Evolutionary conservation across 73 alveolate genomes (phyloP).

Genomic region (Paramecium pentaurelia): DNA sequence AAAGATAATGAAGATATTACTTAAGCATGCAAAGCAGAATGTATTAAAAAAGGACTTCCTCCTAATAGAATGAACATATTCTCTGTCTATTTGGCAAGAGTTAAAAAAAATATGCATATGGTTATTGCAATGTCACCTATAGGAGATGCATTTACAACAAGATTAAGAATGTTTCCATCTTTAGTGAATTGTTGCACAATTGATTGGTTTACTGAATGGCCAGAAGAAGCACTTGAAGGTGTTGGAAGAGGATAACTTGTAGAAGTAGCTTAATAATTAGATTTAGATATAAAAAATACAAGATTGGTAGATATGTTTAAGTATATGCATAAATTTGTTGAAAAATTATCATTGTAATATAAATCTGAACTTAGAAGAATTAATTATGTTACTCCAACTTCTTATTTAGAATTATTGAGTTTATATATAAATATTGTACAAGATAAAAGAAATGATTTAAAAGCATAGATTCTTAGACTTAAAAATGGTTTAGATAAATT

Average conservation of each 20-base stretch:
- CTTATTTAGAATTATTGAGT: slow-evolving; percentile 84
- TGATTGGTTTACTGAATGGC: slow-evolving; percentile 99
- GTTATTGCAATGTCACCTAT: slow-evolving; percentile 95
- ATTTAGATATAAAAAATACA: slow-evolving; percentile 64
- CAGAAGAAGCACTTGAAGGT: slow-evolving; percentile 83
- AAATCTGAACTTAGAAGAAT: slow-evolving; percentile 85
- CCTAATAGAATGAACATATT: slow-evolving; percentile 73
- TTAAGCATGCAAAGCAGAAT: slow-evolving; percentile 74
- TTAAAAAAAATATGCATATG: slow-evolving; percentile 90
- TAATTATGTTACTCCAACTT: slow-evolving; percentile 91
- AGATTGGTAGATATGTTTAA: slow-evolving; percentile 71
- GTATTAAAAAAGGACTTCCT: slow-evolving; percentile 68
- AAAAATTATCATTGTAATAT: slow-evolving; percentile 75
- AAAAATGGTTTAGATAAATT: slow-evolving; percentile 90
- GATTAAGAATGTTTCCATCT: slow-evolving; percentile 98
- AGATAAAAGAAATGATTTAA: slow-evolving; percentile 80
- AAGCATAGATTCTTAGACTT: slow-evolving; percentile 73
- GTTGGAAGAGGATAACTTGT: slow-evolving; percentile 64
- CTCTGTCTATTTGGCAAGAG: slow-evolving; percentile 82
- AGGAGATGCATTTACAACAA: slow-evolving; percentile 93
- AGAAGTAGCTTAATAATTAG: slow-evolving; percentile 60
- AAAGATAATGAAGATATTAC: slow-evolving; percentile 91
- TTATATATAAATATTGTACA: slow-evolving; percentile 75
- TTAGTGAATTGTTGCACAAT: slow-evolving; percentile 97
- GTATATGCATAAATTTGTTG: slow-evolving; percentile 88